phyloP scores from a whole-genome alignment of 768 basidiomycete genomes.

The Russula sp. region DNA sequence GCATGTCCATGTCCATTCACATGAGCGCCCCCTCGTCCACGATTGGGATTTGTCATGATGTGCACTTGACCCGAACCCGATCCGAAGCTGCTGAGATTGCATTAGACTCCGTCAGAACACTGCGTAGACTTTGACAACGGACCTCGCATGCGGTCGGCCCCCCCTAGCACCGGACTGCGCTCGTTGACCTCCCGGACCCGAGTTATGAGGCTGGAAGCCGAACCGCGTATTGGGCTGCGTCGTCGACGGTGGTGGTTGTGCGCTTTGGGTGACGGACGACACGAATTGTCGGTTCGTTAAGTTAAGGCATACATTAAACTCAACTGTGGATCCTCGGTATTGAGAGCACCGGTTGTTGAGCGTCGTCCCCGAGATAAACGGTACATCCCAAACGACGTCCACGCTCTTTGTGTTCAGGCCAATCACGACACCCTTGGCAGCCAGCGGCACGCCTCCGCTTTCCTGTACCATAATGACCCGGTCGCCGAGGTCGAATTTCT shows the following conservation, averaged over 20 bases:
- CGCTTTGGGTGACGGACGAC: slow-evolving; percentile 64
- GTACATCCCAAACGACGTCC: slow-evolving; percentile 95
- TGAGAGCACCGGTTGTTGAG: slow-evolving; percentile 88
- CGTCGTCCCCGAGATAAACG: slow-evolving; percentile 91
- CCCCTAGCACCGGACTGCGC: slow-evolving; percentile 66
- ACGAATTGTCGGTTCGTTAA: slow-evolving; percentile 83
- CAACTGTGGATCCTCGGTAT: slow-evolving; percentile 87
- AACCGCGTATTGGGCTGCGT: slow-evolving; percentile 63
- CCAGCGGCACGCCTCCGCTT: slow-evolving; percentile 86
- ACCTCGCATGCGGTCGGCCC: slow-evolving; percentile 42
- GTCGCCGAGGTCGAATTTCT: slow-evolving; percentile 84
- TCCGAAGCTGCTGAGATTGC: slow-evolving; percentile 29
- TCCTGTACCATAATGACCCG: slow-evolving; percentile 96
- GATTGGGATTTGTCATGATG: slow-evolving; percentile 78
- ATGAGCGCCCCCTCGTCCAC: slow-evolving; percentile 40
- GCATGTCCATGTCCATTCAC: slow-evolving; percentile 30
- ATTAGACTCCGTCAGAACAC: background rate
- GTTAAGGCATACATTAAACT: slow-evolving; percentile 87
- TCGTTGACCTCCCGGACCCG: slow-evolving; percentile 51
- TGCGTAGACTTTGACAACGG: slow-evolving; percentile 17
- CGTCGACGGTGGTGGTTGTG: slow-evolving; percentile 37
- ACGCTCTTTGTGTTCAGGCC: slow-evolving; percentile 83
- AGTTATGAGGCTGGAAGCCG: slow-evolving; percentile 63
- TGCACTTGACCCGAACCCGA: slow-evolving; percentile 46
- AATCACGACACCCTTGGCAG: slow-evolving; percentile 90